phyloP scores from a whole-genome alignment of 2,329 filamentous ascomycete genomes.

The Aureobasidium vineae region DNA sequence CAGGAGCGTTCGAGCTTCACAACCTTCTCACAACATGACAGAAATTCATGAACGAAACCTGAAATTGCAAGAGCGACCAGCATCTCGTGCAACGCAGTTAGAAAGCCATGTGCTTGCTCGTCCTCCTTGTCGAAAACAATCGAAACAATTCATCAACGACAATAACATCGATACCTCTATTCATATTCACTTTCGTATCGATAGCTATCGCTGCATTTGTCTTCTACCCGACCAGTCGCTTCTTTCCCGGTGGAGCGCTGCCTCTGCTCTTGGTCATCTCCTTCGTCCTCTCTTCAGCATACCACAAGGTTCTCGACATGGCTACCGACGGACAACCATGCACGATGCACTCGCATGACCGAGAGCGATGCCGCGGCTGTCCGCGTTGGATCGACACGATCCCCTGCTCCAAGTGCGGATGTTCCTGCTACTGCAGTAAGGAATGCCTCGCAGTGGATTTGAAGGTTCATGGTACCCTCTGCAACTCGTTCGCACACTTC shows the following conservation, averaged over 20 bases:
- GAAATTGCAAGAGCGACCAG: not conserved
- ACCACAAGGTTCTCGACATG: not conserved
- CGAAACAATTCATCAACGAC: not conserved
- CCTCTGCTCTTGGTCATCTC: not conserved
- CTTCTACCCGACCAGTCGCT: too few species aligned
- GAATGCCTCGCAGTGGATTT: not conserved
- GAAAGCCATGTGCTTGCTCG: not conserved
- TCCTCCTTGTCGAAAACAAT: too few species aligned
- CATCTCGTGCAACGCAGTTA: not conserved
- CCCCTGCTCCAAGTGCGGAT: not conserved
- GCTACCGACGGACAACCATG: not conserved
- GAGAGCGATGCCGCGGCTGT: not conserved
- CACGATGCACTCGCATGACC: not conserved
- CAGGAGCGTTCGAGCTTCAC: not conserved
- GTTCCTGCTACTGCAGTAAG: conserved; percentile 1
- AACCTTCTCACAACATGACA: not conserved
- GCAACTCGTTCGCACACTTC: not conserved
- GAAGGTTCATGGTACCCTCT: not conserved
- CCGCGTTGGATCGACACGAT: not conserved
- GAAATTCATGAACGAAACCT: not conserved
- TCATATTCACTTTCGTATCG: not conserved
- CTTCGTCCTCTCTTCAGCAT: not conserved
- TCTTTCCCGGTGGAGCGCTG: not conserved
- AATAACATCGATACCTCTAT: not conserved
- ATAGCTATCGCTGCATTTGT: not conserved